Base-by-base conservation (phyloP, 345 rosid genomes). In the Erysimum cheiranthoides region DNA sequence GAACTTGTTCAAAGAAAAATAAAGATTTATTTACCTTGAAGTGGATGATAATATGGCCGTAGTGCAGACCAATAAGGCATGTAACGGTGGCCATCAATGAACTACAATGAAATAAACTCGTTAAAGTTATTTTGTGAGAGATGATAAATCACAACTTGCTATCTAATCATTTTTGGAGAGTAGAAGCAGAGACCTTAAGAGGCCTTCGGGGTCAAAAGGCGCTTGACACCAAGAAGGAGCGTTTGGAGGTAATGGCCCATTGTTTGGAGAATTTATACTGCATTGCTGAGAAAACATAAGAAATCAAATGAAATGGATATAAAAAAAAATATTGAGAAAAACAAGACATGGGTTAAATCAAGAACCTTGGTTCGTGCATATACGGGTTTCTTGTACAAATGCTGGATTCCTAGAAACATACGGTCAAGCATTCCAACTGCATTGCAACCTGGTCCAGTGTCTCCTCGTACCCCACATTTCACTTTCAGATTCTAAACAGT, bases 191-290 rank as follows among this genome's bases (percentile, higher is more conserved):
- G 46, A 90, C 97, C 98, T 91, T 79, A 93, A 61, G 31, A 93
- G 84, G 32, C 97, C 98, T 87, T 93, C 98, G 0, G 98, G 97
- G 74, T 93, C 97, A 71, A 91, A 93, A 31, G 98, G 98, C 69
- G 97, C 97, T 79, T 87, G 91, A 80, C 97, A 93, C 98, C 98
- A 93, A 68, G 93, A 77, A 68, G 98, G 97, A 61, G 98, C 96
- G 53, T 84, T 81, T 25, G 79, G 80, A 61, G 97, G 98, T 59
- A 86, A 66, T 2, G 96, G 89, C 32, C 98, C 96, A 61, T 82
- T 73, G 34, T 78, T 82, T 60, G 98, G 98, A 53, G 86, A 90
- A 63, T 87, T 80, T 49, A 84, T 79, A 78, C 98, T 93, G 86
- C 98, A 93, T 81, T 82, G 81, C 97, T 90, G 79, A 46, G 34